A percentile compares a stretch with the other conserved stretches of the same genome.
These are phyloP conservation scores for Diphasiastrum complanatum DNA, from an alignment of 83 land plant genomes.

Conservation along the genomic window DNA sequence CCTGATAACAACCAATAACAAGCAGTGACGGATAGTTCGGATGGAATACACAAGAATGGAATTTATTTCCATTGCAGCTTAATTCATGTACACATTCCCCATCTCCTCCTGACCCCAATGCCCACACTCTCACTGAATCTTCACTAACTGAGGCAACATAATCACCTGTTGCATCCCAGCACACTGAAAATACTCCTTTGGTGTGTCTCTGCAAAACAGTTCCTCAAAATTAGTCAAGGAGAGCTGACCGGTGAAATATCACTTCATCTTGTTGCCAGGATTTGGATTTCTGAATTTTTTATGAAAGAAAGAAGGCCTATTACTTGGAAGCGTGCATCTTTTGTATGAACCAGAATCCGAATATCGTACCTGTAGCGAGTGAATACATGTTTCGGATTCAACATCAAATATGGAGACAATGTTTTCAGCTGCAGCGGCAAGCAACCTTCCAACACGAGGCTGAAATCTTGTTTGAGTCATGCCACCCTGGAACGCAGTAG, in stretches of 20 bases:
- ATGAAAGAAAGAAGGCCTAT: no score
- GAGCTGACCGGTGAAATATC: no score
- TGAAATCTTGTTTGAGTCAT: slow-evolving; percentile 77
- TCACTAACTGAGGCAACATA: slow-evolving; percentile 87
- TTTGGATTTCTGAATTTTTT: no score
- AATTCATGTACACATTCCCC: slow-evolving; percentile 86
- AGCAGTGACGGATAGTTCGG: slow-evolving; percentile 68
- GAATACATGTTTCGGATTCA: slow-evolving; percentile 56
- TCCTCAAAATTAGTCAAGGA: no score
- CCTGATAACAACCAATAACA: slow-evolving; percentile 95
- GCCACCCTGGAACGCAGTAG: slow-evolving; percentile 46
- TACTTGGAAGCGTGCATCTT: no score
- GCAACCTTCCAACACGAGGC: slow-evolving; percentile 61
- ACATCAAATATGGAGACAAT: slow-evolving; percentile 68
- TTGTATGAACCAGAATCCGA: no score
- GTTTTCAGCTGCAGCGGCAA: slow-evolving; percentile 76
- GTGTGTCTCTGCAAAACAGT: slow-evolving; percentile 61
- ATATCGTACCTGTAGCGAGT: slow-evolving; percentile 53
- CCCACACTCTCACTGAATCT: slow-evolving; percentile 93
- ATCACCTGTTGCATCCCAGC: slow-evolving; percentile 82
- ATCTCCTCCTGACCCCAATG: slow-evolving; percentile 60
- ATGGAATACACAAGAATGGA: slow-evolving; percentile 89
- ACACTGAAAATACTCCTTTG: slow-evolving; percentile 69
- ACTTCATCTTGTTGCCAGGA: no score
- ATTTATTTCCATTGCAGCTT: slow-evolving; percentile 87